Evolutionary conservation across 2,329 filamentous ascomycete genomes (phyloP).

Genomic region (Hymenoscyphus fraxineus): DNA sequence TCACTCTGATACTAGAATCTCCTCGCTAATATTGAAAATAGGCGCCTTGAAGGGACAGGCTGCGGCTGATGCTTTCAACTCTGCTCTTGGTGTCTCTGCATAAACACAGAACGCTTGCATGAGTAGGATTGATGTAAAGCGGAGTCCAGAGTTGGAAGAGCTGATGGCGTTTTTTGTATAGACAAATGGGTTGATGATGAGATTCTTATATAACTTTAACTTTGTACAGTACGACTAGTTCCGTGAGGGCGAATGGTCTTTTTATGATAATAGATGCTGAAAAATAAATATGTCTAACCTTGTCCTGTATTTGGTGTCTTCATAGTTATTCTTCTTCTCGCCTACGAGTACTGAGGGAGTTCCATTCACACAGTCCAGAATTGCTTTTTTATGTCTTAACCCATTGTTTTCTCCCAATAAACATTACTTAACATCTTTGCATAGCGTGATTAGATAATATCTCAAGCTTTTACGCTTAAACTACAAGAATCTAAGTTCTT

Average conservation of each 20-base stretch:
- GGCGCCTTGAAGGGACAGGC: constrained; percentile 30
- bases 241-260: not conserved
- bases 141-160: not conserved
- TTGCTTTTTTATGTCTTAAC: too few relatives aligned
- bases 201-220: constrained; percentile 3
- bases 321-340: too few relatives aligned
- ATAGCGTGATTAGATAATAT: too few relatives aligned
- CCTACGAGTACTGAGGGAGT: too few relatives aligned
- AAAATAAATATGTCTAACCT: not conserved
- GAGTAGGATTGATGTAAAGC: not conserved
- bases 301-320: not conserved
- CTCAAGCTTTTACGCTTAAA: too few relatives aligned
- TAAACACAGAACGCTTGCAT: not conserved
- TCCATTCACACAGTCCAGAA: too few relatives aligned
- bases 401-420: too few relatives aligned
- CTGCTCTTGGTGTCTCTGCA: constrained; percentile 21
- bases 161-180: constrained; percentile 1
- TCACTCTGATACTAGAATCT: not conserved
- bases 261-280: constrained; percentile 1
- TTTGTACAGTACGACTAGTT: not conserved
- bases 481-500: too few relatives aligned
- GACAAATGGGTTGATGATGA: not conserved
- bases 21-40: constrained; percentile 4
- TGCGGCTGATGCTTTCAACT: constrained; percentile 38
- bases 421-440: too few relatives aligned